A percentile compares a stretch with the other conserved stretches of the same genome.
Conservation (phyloP, 805 yeast genomes). For the Candida chilensis region DNA sequence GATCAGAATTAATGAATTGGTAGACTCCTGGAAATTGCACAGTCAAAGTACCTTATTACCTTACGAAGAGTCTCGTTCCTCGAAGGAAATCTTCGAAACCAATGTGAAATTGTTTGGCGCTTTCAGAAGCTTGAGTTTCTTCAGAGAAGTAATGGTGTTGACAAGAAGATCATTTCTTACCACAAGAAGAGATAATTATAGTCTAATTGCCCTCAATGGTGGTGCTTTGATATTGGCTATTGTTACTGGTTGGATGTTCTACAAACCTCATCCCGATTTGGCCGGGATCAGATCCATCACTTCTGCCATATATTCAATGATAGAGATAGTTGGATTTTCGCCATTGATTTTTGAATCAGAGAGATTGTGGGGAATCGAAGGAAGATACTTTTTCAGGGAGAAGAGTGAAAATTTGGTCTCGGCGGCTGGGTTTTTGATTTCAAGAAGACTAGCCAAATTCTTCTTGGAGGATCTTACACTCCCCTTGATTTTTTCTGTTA, state of each 20-base stretch:
- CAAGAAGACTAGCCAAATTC: conserved; percentile 26
- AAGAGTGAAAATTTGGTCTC: conserved; percentile 23
- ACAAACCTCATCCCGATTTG: conserved; percentile 22
- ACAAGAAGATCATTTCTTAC: conserved; percentile 20
- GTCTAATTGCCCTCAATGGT: conserved; percentile 17
- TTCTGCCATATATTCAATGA: conserved; percentile 22
- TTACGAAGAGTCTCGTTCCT: no score
- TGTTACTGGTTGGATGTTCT: conserved; percentile 28
- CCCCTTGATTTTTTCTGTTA: conserved; percentile 16
- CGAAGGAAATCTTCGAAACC: not conserved
- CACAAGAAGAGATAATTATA: conserved; percentile 17
- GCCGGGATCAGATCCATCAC: conserved; percentile 31
- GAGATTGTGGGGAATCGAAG: conserved; percentile 27
- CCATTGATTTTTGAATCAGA: conserved; percentile 29
- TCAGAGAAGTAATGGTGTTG: conserved; percentile 17
- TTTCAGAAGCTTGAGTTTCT: conserved; percentile 8
- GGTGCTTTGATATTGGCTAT: conserved; percentile 17
- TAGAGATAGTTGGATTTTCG: conserved; percentile 28
- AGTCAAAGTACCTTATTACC: conserved; percentile 1
- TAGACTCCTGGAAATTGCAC: conserved; percentile 13
- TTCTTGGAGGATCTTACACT: conserved; percentile 28
- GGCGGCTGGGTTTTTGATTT: conserved; percentile 23
- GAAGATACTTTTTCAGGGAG: conserved; percentile 23
- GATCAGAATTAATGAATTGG: conserved; percentile 14
- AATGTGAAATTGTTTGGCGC: conserved; percentile 7